Base-by-base conservation (phyloP, 306 rosid genomes). In the Castanospermum australe region DNA sequence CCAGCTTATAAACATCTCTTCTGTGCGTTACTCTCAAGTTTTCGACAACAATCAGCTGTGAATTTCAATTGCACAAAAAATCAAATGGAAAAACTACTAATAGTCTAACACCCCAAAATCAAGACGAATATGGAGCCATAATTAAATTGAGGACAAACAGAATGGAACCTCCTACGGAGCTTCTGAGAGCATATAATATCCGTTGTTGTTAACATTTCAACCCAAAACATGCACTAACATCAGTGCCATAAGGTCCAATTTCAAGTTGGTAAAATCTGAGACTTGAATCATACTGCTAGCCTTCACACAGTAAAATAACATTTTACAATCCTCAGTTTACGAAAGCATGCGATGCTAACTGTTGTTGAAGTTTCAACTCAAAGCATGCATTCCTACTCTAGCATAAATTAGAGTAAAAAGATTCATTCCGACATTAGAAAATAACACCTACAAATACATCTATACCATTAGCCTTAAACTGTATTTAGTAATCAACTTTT, bases 371-470 rank as follows among this genome's bases (percentile, higher is more conserved):
- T 42, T 54, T 71, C 54, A 21, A 54, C 13, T 18, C 51, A 42
- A 24, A 59, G 65, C 60, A 48, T 41, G 50, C 50, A 71, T 50
- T 62, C 30, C 35, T 24, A 36, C 45, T 63, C 71, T 28, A 71
- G 65, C 45, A 61, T 28, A 8, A 51, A 39, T 63, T 65, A 65
- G 55, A 18, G 60, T 6, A 42, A 28, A 25, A 25, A 65, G 61
- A 80, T 64, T 25, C 38, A 51, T 63, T 70, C 39, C 25, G 14
- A 15, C 72, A 80, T 9, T 35, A 32, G 28, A 79, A 36, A 71
- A 79, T 24, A 54, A 35, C 36, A 17, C 11, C 18, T 18, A 61
- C 18, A 48, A 45, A 10, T 5, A 8, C 17, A 57, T 41, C 1
- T 5, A 38, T 52, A 39, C 50, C 10, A 72, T 36, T 21, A 52